Percentiles rank a stretch among this genome's conserved stretches.
Evolutionary conservation across 129 eudicot species (phyloP).

Genomic region (Flaveria bidentis): DNA sequence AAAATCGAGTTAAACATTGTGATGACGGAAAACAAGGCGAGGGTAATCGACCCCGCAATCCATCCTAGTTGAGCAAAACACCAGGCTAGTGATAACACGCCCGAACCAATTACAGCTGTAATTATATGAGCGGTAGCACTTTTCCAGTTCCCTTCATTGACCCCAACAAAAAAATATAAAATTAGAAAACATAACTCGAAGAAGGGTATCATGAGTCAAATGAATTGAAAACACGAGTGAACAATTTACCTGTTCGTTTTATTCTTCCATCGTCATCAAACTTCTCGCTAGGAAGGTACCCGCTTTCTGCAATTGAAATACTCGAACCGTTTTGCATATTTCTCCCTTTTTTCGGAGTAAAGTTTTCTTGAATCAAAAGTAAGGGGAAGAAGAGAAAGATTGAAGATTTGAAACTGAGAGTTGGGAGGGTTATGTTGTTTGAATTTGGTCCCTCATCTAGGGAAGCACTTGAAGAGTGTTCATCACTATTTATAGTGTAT

Average conservation of each 20-base stretch:
- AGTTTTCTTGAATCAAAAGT: neutral
- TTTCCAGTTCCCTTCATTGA: constrained; percentile 47
- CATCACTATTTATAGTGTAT: constrained; percentile 30
- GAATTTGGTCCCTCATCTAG: constrained; percentile 19
- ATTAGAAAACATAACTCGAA: neutral
- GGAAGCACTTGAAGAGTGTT: constrained; percentile 20
- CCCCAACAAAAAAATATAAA: neutral
- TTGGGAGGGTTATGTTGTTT: constrained; percentile 10
- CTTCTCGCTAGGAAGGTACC: constrained; percentile 34
- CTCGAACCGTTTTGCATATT: constrained; percentile 23
- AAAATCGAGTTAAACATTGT: constrained; percentile 58
- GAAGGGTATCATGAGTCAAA: neutral
- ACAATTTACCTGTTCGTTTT: constrained; percentile 24
- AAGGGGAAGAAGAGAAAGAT: neutral
- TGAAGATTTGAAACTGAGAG: neutral
- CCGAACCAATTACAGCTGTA: constrained; percentile 82
- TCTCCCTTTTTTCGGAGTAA: neutral
- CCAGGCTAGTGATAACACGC: constrained; percentile 82
- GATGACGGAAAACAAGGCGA: constrained; percentile 47
- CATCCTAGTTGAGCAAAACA: constrained; percentile 75
- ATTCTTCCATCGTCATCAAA: constrained; percentile 35
- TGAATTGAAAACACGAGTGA: neutral
- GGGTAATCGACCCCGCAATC: constrained; percentile 62
- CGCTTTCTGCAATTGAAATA: constrained; percentile 16
- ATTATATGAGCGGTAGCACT: constrained; percentile 73